phyloP scores from a whole-genome alignment of 345 rosid genomes.

The sweet orange (Citrus sinensis) region DNA sequence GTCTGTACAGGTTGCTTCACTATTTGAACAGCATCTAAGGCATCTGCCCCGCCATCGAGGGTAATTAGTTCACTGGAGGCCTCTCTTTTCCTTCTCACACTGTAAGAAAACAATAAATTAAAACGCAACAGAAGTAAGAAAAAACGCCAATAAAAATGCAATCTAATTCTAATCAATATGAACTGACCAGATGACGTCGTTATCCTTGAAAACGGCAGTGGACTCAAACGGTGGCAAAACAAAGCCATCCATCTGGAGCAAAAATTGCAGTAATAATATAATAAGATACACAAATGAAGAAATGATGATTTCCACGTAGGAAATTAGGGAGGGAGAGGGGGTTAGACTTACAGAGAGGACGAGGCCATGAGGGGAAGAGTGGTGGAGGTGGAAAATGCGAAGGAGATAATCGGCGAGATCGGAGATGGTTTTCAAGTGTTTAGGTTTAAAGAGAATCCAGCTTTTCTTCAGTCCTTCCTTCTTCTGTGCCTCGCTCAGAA shows the following conservation, averaged over 20 bases:
- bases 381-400: constrained; percentile 47
- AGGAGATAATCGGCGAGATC: constrained; percentile 63
- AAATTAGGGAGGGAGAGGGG: background rate
- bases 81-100: constrained; percentile 59
- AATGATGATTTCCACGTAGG: background rate
- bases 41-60: constrained; percentile 29
- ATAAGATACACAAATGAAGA: no score
- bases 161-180: background rate
- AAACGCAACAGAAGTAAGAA: background rate
- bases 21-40: constrained; percentile 27
- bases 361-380: constrained; percentile 72
- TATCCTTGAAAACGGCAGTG: constrained; percentile 66
- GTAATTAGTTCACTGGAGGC: constrained; percentile 23
- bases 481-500: constrained; percentile 56
- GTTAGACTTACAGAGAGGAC: constrained; percentile 55
- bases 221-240: constrained; percentile 84
- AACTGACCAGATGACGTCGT: constrained; percentile 71
- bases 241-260: constrained; percentile 86
- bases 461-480: constrained; percentile 55
- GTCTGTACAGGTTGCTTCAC: constrained; percentile 27
- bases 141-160: background rate
- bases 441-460: constrained; percentile 83
- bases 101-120: constrained; percentile 19
- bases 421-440: constrained; percentile 51
- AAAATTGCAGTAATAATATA: background rate